phyloP scores from a whole-genome alignment of 2,329 filamentous ascomycete species.

The Aphanoascus verrucosus region DNA sequence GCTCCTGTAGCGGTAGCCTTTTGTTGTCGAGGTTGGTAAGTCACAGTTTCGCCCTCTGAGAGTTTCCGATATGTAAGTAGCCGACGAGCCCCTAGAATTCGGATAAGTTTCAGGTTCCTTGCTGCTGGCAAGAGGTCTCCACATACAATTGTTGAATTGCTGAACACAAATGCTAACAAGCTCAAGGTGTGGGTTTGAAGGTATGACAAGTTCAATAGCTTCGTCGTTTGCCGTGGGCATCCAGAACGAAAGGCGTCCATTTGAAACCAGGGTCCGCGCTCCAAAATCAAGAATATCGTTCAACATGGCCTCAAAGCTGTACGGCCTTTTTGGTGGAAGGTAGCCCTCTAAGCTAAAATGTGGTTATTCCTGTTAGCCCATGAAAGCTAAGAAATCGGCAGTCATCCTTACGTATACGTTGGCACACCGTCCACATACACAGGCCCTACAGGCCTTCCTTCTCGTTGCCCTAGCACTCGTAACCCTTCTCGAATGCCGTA shows the following conservation, averaged over 20 bases:
- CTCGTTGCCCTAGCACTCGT: slow-evolving; percentile 69
- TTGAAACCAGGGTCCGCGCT: slow-evolving; percentile 61
- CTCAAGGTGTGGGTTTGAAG: slow-evolving; percentile 63
- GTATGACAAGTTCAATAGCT: slow-evolving; percentile 63
- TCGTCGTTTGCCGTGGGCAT: slow-evolving; percentile 85
- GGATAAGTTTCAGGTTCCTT: background rate
- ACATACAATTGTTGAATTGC: slow-evolving; percentile 73
- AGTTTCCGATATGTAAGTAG: slow-evolving; percentile 76
- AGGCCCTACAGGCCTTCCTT: slow-evolving; percentile 43
- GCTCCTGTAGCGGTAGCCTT: slow-evolving; percentile 31
- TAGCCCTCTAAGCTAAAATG: slow-evolving; percentile 50
- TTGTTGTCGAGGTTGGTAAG: slow-evolving; percentile 26
- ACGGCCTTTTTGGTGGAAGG: slow-evolving; percentile 79
- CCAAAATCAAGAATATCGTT: slow-evolving; percentile 83
- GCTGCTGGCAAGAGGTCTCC: background rate
- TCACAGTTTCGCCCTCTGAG: slow-evolving; percentile 42
- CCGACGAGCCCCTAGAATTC: slow-evolving; percentile 62
- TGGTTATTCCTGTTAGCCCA: background rate
- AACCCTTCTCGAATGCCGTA: slow-evolving; percentile 91
- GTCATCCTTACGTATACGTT: slow-evolving; percentile 51
- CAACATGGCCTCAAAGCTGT: slow-evolving; percentile 82
- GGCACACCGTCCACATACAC: slow-evolving; percentile 55
- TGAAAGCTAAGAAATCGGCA: background rate
- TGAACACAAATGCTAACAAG: slow-evolving; percentile 71
- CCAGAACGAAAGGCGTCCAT: slow-evolving; percentile 83